Base-by-base conservation (phyloP, 2,329 filamentous ascomycete species). In the Cladosporium phlei region DNA sequence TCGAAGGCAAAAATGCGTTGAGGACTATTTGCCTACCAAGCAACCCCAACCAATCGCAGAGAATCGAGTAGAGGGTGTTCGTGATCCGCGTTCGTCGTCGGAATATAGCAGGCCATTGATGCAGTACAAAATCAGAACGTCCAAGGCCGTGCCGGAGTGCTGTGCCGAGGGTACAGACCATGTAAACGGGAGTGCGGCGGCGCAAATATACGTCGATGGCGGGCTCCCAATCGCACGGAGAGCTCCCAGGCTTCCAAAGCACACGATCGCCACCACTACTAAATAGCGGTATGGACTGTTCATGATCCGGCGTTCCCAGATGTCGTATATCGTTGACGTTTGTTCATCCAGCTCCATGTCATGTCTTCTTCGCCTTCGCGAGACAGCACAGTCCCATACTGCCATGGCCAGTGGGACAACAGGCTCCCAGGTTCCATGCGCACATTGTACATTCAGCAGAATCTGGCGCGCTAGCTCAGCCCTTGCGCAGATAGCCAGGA, bases 171-270 rank as follows among this genome's bases (percentile, higher is more conserved):
- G 68, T 6, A 73, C 55, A 8, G 58, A 55, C 40, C 58, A 52
- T 22, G 58, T 56, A 28, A 67, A 61, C 14, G 59, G 53, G 22
- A 66, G 62, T 2, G 62, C 55, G 9, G 67, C 58, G 2, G 73
- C 68, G 54, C 75, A 78, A 17, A 78, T 73, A 48, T 73, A 73
- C 3, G 72, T 75, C 12, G 73, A 74, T 30, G 59, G 55, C 12
- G 63, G 67, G 34, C 62, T 66, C 29, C 57, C 50, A 6, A 64
- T 58, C 12, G 70, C 59, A 2, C 60, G 59, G 11, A 65, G 54
- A 5, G 64, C 61, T 24, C 69, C 45, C 30, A 68, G 57, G 5
- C 69, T 67, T 6, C 69, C 67, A 6, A 68, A 33, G 22, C 64
- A 60, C 4, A 75, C 51, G 6, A 71, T 49, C 4, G 59, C 49